These are phyloP conservation scores for Blastobotrys elegans DNA, from an alignment of 1,139 yeast species.

Conservation along the genomic window DNA sequence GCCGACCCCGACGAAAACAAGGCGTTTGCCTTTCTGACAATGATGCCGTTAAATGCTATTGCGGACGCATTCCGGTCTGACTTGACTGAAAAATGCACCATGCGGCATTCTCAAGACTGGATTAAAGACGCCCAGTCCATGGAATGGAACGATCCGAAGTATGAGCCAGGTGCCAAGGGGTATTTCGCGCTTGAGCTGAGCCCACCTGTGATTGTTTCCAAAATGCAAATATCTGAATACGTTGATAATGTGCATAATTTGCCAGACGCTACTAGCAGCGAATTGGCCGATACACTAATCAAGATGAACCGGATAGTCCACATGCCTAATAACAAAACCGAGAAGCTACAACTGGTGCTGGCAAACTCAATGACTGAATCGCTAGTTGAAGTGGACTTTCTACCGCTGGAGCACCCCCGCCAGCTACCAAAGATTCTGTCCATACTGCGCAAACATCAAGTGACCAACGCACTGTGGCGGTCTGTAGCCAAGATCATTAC, in stretches of 20 bases:
- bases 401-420: constrained; percentile 33
- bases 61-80: background rate
- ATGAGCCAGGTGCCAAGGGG: constrained; percentile 28
- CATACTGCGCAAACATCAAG: constrained; percentile 18
- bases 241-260: background rate
- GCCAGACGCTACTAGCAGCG: background rate
- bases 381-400: constrained; percentile 28
- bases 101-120: constrained; percentile 28
- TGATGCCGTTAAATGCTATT: constrained; percentile 6
- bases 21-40: constrained; percentile 8
- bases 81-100: constrained; percentile 10
- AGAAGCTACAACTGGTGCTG: constrained; percentile 14
- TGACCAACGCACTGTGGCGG: constrained; percentile 18
- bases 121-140: constrained; percentile 19
- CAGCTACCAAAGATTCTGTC: constrained; percentile 23
- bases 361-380: constrained; percentile 29
- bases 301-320: constrained; percentile 14
- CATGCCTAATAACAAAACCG: constrained; percentile 10
- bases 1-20: background rate
- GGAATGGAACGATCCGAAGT: constrained; percentile 26
- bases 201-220: constrained; percentile 28
- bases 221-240: background rate
- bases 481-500: constrained; percentile 11
- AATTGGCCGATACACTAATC: constrained; percentile 8
- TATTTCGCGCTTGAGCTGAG: constrained; percentile 30